Conservation (phyloP, 768 basidiomycete species). For the Naganishia friedmannii region DNA sequence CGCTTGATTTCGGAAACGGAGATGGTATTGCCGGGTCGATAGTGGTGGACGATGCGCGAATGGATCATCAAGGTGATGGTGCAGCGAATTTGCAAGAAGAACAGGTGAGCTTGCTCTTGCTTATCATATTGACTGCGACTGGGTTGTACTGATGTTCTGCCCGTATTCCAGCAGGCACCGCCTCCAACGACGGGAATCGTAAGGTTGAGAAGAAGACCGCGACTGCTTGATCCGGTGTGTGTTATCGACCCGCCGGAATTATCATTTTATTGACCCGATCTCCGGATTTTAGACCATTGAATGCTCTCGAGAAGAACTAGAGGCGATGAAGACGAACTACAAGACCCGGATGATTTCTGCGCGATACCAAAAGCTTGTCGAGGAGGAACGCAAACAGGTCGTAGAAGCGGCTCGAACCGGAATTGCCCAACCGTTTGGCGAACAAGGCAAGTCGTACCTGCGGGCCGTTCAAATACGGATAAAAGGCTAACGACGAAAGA, state of each 20-base stretch:
- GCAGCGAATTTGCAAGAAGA: not conserved
- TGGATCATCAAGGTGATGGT: not conserved
- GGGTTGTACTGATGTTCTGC: not conserved
- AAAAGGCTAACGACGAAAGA: not conserved
- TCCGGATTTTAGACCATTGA: not conserved
- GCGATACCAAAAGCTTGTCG: not conserved
- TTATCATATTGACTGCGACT: not conserved
- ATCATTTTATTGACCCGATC: too few relatives aligned
- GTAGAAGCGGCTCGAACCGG: constrained; percentile 1
- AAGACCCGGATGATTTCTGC: constrained; percentile 10
- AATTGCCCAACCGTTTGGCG: constrained; percentile 12
- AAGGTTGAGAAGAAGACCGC: not conserved
- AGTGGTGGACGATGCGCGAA: not conserved
- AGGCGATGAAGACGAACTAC: constrained; percentile 14
- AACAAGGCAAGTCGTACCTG: not conserved
- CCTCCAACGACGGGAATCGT: too few relatives aligned
- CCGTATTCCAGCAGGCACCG: too few relatives aligned
- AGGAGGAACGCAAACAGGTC: constrained; percentile 7
- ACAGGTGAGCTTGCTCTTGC: not conserved
- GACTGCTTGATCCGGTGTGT: constrained; percentile 5
- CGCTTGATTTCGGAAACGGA: not conserved
- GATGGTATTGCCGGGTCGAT: not conserved
- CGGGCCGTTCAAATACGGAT: not conserved
- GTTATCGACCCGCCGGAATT: not conserved
- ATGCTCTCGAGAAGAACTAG: constrained; percentile 3